These are phyloP conservation scores for Citrus sp. DNA, from an alignment of 345 rosid genomes.

Conservation along the genomic window DNA sequence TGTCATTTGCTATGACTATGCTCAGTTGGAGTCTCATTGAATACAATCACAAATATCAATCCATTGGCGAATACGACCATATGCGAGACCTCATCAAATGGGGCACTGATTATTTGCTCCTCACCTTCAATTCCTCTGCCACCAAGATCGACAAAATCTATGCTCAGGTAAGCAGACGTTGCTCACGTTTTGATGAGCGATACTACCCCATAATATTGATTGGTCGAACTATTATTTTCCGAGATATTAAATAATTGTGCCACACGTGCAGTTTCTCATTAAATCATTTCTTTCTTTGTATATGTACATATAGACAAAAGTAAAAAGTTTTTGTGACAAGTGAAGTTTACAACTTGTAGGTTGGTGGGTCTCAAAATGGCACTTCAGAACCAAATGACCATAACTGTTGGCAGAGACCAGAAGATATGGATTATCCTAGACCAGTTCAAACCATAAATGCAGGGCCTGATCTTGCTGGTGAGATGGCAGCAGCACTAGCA, in stretches of 20 bases:
- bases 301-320: no score
- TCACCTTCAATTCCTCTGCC: constrained; percentile 71
- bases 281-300: no score
- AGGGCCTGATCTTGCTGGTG: constrained; percentile 70
- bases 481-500: constrained; percentile 73
- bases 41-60: constrained; percentile 59
- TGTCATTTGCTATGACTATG: constrained; percentile 89
- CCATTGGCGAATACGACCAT: constrained; percentile 60
- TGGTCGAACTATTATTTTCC: no score
- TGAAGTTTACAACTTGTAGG: constrained; percentile 18
- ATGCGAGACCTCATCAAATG: constrained; percentile 64
- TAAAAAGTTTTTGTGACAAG: no score
- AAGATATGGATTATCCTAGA: constrained; percentile 72
- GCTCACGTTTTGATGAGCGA: no score
- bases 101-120: constrained; percentile 86
- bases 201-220: no score
- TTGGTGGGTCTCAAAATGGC: constrained; percentile 59
- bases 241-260: no score
- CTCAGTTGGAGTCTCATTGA: constrained; percentile 93
- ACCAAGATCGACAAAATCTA: constrained; percentile 53
- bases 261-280: no score
- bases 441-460: constrained; percentile 32
- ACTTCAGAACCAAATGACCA: constrained; percentile 67
- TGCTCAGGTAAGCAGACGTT: constrained; percentile 24
- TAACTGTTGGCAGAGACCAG: constrained; percentile 78